These are phyloP conservation scores for Astathelohania contejeani DNA, from an alignment of 371 early-diverging fungal genomes.

Conservation along the genomic window DNA sequence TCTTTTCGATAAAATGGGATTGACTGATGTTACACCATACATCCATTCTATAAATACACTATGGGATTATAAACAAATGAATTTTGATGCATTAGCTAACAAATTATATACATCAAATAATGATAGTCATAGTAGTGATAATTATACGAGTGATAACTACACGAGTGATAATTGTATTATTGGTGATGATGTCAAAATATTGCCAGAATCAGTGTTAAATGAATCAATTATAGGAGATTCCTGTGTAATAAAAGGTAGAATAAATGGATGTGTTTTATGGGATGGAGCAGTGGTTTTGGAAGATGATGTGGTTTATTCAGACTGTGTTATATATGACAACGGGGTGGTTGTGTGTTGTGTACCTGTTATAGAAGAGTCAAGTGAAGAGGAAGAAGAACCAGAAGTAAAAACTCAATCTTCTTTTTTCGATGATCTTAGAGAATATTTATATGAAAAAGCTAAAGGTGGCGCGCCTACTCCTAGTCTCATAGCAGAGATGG, in stretches of 20 bases:
- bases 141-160: not conserved
- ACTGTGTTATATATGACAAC: slow-evolving; percentile 3
- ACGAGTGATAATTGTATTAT: slow-evolving; percentile 9
- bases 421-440: slow-evolving; percentile 36
- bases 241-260: slow-evolving; percentile 20
- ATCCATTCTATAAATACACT: not conserved
- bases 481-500: slow-evolving; percentile 19
- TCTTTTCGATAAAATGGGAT: not conserved
- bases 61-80: too few species aligned
- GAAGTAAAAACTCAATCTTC: slow-evolving; percentile 6
- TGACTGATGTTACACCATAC: not conserved
- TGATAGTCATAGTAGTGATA: not conserved
- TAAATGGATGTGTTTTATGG: slow-evolving; percentile 28
- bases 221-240: slow-evolving; percentile 14
- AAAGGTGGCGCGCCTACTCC: not conserved
- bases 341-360: slow-evolving; percentile 3
- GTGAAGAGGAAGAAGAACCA: slow-evolving; percentile 1
- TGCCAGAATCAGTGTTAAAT: slow-evolving; percentile 5
- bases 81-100: too few species aligned
- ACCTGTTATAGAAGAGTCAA: slow-evolving; percentile 5
- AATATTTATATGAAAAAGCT: slow-evolving; percentile 12
- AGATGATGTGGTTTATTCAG: slow-evolving; percentile 12
- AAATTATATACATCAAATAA: not conserved
- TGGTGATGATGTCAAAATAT: slow-evolving; percentile 15
- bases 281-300: slow-evolving; percentile 15